Evolutionary conservation across 768 basidiomycete species (phyloP), one percentile per base, ranked within the genome.

Genomic region (Boletus pseudo-olivaceus): DNA sequence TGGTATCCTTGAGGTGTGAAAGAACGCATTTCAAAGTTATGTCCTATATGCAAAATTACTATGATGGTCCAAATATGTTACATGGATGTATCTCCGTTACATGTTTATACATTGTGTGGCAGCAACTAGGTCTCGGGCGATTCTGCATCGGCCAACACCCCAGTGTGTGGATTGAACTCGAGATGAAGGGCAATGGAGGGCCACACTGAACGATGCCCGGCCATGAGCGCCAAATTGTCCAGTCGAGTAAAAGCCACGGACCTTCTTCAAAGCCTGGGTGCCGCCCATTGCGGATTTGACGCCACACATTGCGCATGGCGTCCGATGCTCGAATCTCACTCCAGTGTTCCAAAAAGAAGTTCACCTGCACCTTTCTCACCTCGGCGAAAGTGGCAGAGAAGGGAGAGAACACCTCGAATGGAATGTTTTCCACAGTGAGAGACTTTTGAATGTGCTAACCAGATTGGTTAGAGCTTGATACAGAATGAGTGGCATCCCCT

Each of bases 181-280:
- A 88, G 71, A 55, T 80, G 80, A 47, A 80, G 76, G 1, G 82
- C 78, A 56, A 88, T 87, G 29, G 80, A 69, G 3, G 85, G 85
- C 86, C 86, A 88, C 14, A 88, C 85, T 84, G 39, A 42, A 42
- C 38, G 47, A 52, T 41, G 2, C 32, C 3, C 2, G 11, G 29
- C 10, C 4, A n/a, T 75, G 50, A 56, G 45, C 7, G n/a, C 37
- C 37, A n/a, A 19, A 29, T 10, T 34, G 27, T 33, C 39, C 39
- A 29, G 9, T 2, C 14, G 37, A 51, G 20, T 30, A 33, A 57
- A 30, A 34, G 7, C 9, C 15, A 66, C 73, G 10, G 15, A 87
- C 87, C 87, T 78, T 92, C 89, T 72, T 93, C 92, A 64, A 93
- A 93, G 1, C 92, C 91, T 17, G 90, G 87, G 66, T 93, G 88